phyloP scores from a whole-genome alignment of 192 early-diverging fungal species.

The Coemansia sp. region DNA sequence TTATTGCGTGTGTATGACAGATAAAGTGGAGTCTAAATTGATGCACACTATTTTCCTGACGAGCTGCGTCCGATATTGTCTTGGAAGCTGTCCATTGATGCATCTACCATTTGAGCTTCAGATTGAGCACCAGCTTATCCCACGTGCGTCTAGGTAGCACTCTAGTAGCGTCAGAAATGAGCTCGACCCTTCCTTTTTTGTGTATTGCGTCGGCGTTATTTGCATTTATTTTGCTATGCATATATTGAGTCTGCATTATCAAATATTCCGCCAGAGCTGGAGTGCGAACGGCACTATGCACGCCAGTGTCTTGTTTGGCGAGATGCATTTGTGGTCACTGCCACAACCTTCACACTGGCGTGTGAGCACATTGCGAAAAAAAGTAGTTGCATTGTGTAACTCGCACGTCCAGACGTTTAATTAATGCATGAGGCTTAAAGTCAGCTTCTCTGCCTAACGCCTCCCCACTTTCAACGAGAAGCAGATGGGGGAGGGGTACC shows the following conservation, averaged over 20 bases:
- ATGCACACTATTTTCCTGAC: neutral
- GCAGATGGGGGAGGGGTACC: slow-evolving; percentile 5
- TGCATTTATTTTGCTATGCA: slow-evolving; percentile 2
- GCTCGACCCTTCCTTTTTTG: neutral
- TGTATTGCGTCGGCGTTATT: neutral
- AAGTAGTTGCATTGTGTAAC: neutral
- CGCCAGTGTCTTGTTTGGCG: neutral
- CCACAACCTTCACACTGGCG: neutral
- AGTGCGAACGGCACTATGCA: neutral
- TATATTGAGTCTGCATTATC: slow-evolving; percentile 3
- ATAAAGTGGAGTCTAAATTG: neutral
- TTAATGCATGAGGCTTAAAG: neutral
- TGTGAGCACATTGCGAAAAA: neutral
- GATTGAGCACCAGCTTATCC: neutral
- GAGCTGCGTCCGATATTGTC: neutral
- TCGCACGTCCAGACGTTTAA: slow-evolving; percentile 1
- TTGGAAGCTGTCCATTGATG: neutral
- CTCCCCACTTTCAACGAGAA: neutral
- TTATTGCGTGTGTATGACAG: neutral
- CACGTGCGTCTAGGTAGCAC: neutral
- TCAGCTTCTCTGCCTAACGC: neutral
- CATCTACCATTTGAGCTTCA: slow-evolving; percentile 2
- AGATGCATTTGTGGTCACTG: slow-evolving; percentile 2
- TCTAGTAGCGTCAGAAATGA: neutral
- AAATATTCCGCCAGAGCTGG: slow-evolving; percentile 1